Percentiles rank a stretch among this genome's conserved stretches.
Evolutionary conservation across 495 filamentous ascomycete species (phyloP).

Genomic region (Penicillium bovifimosum): DNA sequence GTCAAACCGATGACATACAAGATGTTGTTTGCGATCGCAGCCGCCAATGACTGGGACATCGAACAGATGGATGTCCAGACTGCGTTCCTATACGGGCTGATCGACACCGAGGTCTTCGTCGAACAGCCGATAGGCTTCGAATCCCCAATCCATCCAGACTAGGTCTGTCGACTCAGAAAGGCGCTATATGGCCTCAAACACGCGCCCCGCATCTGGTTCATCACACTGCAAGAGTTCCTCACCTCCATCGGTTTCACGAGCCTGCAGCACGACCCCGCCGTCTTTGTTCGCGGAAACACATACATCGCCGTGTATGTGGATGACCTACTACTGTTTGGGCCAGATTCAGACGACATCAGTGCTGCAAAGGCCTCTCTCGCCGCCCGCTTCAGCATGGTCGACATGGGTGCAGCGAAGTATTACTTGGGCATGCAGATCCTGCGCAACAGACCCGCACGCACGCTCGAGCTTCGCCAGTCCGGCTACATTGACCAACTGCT

Average conservation of each 20-base stretch:
- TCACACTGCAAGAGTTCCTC: slow-evolving; percentile 26
- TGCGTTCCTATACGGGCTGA: slow-evolving; percentile 27
- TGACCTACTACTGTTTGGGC: slow-evolving; percentile 30
- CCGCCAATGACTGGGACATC: slow-evolving; percentile 20
- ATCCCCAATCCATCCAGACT: too few relatives aligned
- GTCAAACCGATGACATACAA: slow-evolving; percentile 35
- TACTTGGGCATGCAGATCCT: too few relatives aligned
- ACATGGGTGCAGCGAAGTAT: too few relatives aligned
- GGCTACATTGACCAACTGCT: too few relatives aligned
- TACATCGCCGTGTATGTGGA: slow-evolving; percentile 32
- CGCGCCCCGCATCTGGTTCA: slow-evolving; percentile 34
- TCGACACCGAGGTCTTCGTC: slow-evolving; percentile 28
- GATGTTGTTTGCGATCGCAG: slow-evolving; percentile 23
- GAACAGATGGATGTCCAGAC: slow-evolving; percentile 32
- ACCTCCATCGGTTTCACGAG: too few relatives aligned
- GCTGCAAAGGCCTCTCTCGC: too few relatives aligned
- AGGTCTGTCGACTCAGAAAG: slow-evolving; percentile 24
- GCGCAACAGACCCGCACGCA: too few relatives aligned
- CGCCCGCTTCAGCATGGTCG: too few relatives aligned
- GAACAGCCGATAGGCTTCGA: too few relatives aligned
- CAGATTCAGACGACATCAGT: too few relatives aligned
- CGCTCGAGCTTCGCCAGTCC: too few relatives aligned
- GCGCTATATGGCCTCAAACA: slow-evolving; percentile 42
- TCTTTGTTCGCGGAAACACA: slow-evolving; percentile 20
- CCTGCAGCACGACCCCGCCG: slow-evolving; percentile 17